These are phyloP conservation scores for Aureobasidium leucospermi DNA, from an alignment of 2,329 filamentous ascomycete genomes.

Conservation along the genomic window DNA sequence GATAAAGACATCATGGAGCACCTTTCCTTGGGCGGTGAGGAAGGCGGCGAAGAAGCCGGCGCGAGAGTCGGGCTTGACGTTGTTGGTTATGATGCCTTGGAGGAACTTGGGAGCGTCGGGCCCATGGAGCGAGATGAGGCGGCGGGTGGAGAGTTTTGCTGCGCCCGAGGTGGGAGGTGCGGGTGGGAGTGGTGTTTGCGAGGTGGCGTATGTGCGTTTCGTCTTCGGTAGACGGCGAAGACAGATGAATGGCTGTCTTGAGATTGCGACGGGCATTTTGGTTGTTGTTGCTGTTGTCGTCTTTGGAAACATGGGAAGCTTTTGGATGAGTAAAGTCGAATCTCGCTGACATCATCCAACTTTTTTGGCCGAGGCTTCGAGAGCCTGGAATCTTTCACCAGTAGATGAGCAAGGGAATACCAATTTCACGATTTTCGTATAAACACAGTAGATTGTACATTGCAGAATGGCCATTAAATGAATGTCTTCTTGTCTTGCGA, in stretches of 20 bases:
- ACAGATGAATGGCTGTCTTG: constrained; percentile 12
- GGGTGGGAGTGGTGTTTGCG: constrained; percentile 23
- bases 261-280: background rate
- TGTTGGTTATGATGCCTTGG: constrained; percentile 77
- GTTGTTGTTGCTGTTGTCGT: background rate
- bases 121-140: constrained; percentile 71
- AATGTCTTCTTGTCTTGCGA: background rate
- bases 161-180: constrained; percentile 47
- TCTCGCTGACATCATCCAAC: constrained; percentile 11
- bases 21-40: constrained; percentile 70
- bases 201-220: background rate
- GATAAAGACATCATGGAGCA: constrained; percentile 85
- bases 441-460: background rate
- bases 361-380: constrained; percentile 8
- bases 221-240: constrained; percentile 8
- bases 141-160: constrained; percentile 59
- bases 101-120: constrained; percentile 76
- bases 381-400: background rate
- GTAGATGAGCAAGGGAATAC: too few relatives aligned
- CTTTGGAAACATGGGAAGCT: background rate
- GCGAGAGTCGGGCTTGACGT: constrained; percentile 40
- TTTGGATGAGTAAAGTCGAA: background rate
- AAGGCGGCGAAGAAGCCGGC: constrained; percentile 73
- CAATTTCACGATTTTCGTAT: background rate
- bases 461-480: background rate